Base-by-base conservation (phyloP, 495 filamentous ascomycete species). In the Podospora australis region DNA sequence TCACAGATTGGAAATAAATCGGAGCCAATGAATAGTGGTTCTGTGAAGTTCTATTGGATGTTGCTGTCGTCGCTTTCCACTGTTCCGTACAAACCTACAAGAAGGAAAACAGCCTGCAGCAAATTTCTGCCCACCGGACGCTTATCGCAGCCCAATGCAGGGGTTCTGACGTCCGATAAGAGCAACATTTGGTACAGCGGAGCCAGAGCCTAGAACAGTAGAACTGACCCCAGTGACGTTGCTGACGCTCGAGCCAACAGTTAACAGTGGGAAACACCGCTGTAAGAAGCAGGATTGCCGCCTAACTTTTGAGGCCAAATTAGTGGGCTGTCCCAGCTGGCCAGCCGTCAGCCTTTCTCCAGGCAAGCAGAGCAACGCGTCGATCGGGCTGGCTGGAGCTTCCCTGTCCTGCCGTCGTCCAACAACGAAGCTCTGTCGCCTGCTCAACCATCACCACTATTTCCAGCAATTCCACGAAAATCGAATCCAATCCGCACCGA, bases 291-390 rank as follows among this genome's bases (percentile, higher is more conserved):
- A 24, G 22, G 4, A 22, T 16, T 47, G 34, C 20, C 29, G 46
- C 52, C 59, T 62, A 24, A 44, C 14, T 25, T 49, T 35, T 45
- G 24, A 54, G 54, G 59, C 54, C 52, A 8, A 13, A 3, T 11
- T 6, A 40, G 4, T 17, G 14, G n/a, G 17, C 29, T 43, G 35
- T 24, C 43, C 14, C 41, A 39, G 22, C 50, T 49, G 25, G 29
- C 29, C 9, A 14, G 34, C 20, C 25, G 26, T 55, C 55, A 58
- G 59, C 60, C 62, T 59, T n/a, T 57, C 58, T 65, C 64, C 46
- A 68, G 65, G 65, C 65, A 68, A 66, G 61, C 65, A 57, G 52
- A 52, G 62, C 57, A 66, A 68, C 65, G 65, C 65, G 65, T 68
- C 62, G 48, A 53, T 54, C 46, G 14, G 22, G 54, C 46, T 46